Base-by-base conservation (phyloP, 441 rosid genomes). In the Croton laevigatus region DNA sequence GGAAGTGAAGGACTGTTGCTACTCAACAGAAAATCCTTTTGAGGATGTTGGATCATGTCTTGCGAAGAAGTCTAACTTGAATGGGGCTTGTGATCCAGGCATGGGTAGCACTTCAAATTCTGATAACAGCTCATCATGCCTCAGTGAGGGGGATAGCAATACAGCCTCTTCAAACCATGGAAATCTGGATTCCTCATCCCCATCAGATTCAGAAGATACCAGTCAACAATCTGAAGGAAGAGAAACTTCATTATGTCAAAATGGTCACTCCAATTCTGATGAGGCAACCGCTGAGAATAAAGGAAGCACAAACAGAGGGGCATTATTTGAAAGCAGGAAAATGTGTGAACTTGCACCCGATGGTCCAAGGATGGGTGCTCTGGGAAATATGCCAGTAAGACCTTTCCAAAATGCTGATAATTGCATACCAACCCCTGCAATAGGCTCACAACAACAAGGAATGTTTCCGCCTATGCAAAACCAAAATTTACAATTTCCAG, bases 151-250 rank as follows among this genome's bases (percentile, higher is more conserved):
- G 70, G 97, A 91, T 49, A 88, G 88, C 78, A 86, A 81, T 74
- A 74, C 91, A 37, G 82, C 79, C 61, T 86, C 87, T 59, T 90
- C 89, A 59, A 87, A 82, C 74, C 82, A 83, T 59, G 91, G 87
- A 72, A 85, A 84, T 74, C 71, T 80, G 32, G 97, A 85, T 70
- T 89, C 95, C 38, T 85, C 95, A 17, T 85, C 95, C 68, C 80
- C 86, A 17, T 90, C 98, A 73, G 98, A 90, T 79, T 89, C 95
- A 46, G 99, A 95, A 81, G 96, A 91, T 59, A 82, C 85, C 44
- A 80, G 85, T 74, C 93, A 78, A 78, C 93, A 79, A 57, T 85
- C 87, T 62, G 91, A 85, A 77, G 84, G 85, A 78, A 83, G 83
- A 83, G 93, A 83, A 53, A 60, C 80, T 64, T 70, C 83, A 59